Evolutionary conservation across 1,284 basidiomycete genomes (phyloP), one percentile per base, ranked within the genome.

Genomic region (Tilletia indica): DNA sequence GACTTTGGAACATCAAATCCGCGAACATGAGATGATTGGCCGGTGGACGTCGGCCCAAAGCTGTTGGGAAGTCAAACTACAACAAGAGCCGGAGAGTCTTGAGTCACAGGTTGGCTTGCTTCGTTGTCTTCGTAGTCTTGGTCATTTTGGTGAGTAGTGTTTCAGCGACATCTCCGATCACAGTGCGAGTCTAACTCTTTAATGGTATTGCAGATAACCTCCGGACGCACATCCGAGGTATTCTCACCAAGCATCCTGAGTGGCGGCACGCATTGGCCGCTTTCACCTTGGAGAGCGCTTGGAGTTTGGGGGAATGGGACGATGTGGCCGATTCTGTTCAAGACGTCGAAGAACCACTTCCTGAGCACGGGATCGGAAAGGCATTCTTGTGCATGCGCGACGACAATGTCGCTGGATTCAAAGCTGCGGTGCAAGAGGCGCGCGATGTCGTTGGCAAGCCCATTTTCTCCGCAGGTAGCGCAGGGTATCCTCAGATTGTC

Each of bases 41-140:
- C 88, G 91, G 56, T 99, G 97, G 97, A 99, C 97, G 0, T 92
- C 94, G 3, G 97, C 97, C 4, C 97, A 99, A 85, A 98, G 96
- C 81, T 99, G 97, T 79, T 99, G 97, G 97, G 97, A 99, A 85
- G 92, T 99, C n/a, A 89, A 92, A 66, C 87, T 99, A 31, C 96
- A 98, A 82, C 90, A 93, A 76, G 89, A 90, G 38, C 96, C 96
- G 0, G 90, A 97, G 78, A 93, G 95, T 76, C 87, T 97, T 8
- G 89, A 92, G 39, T 91, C 91, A 73, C 97, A 99, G 84, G 85
- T 97, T 8, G 97, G 97, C 3, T 87, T 99, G 21, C 86, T 98
- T 73, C 90, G 93, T 68, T 99, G 97, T 83, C 87, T 99, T 68
- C 89, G 93, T 58, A 97, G 97, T 82, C 87, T 99, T 19, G 97